phyloP scores from a whole-genome alignment of 257 asterid genomes.

The Penstemon barbatus region DNA sequence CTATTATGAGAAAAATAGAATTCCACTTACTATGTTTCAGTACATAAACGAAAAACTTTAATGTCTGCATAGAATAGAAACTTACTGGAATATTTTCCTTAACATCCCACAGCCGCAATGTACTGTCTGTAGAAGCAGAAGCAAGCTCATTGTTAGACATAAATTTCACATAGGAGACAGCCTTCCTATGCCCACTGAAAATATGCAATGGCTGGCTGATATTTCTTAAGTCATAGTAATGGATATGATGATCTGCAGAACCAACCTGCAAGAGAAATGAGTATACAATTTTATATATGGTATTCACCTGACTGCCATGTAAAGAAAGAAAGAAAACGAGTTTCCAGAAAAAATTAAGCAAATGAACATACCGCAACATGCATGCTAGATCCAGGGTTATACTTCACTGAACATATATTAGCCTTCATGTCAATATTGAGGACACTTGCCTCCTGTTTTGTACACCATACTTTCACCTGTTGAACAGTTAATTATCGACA shows the following conservation, averaged over 20 bases:
- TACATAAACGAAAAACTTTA: not conserved
- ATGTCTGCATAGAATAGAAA: slow-evolving; percentile 10
- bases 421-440: slow-evolving; percentile 87
- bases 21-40: no score
- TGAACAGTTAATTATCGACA: slow-evolving; percentile 23
- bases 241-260: slow-evolving; percentile 84
- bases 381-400: slow-evolving; percentile 83
- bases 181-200: slow-evolving; percentile 80
- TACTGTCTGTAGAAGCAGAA: slow-evolving; percentile 92
- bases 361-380: slow-evolving; percentile 60
- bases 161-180: slow-evolving; percentile 87
- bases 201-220: slow-evolving; percentile 62
- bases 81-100: slow-evolving; percentile 71
- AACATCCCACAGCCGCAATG: slow-evolving; percentile 88
- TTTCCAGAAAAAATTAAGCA: slow-evolving; percentile 1
- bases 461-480: slow-evolving; percentile 91
- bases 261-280: slow-evolving; percentile 60
- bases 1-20: no score
- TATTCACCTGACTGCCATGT: slow-evolving; percentile 7
- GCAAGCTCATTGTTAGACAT: slow-evolving; percentile 73
- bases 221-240: slow-evolving; percentile 84
- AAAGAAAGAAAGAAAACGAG: slow-evolving; percentile 5
- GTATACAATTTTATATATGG: slow-evolving; percentile 13
- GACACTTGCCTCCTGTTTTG: slow-evolving; percentile 83
- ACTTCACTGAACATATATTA: slow-evolving; percentile 88